phyloP scores from a whole-genome alignment of 106 monocot species.

The Cymbidium sinense region DNA sequence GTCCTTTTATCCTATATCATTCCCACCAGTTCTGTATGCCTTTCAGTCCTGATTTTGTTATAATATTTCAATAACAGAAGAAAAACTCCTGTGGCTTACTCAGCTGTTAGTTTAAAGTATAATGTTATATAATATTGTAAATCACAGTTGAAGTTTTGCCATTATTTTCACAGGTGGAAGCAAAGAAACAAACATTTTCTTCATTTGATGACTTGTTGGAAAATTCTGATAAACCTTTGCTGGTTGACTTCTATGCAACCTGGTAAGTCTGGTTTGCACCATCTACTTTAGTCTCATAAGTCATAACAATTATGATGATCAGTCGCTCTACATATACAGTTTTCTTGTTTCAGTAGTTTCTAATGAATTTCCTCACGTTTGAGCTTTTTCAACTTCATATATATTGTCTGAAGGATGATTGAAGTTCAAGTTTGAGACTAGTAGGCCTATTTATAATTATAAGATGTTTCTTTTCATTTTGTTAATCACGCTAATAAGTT shows the following conservation, averaged over 20 bases:
- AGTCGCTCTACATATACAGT: neutral
- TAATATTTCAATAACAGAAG: neutral
- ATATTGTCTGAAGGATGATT: neutral
- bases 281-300: neutral
- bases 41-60: neutral
- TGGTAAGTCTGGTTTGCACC: conserved; percentile 38
- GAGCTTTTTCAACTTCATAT: neutral
- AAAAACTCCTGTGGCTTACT: neutral
- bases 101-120: neutral
- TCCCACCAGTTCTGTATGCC: neutral
- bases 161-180: conserved; percentile 44
- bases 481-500: too few relatives aligned
- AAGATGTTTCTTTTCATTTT: neutral
- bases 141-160: neutral
- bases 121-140: neutral
- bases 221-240: conserved; percentile 69
- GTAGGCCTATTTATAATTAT: neutral
- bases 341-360: neutral
- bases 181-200: conserved; percentile 66
- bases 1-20: too few relatives aligned
- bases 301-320: neutral
- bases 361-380: neutral
- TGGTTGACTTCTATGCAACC: conserved; percentile 95
- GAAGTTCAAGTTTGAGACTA: neutral
- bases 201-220: conserved; percentile 87